Percentiles rank a stretch among this genome's conserved stretches.
Evolutionary conservation across 345 rosid species (phyloP).

Genomic region (Lepidium didymum): DNA sequence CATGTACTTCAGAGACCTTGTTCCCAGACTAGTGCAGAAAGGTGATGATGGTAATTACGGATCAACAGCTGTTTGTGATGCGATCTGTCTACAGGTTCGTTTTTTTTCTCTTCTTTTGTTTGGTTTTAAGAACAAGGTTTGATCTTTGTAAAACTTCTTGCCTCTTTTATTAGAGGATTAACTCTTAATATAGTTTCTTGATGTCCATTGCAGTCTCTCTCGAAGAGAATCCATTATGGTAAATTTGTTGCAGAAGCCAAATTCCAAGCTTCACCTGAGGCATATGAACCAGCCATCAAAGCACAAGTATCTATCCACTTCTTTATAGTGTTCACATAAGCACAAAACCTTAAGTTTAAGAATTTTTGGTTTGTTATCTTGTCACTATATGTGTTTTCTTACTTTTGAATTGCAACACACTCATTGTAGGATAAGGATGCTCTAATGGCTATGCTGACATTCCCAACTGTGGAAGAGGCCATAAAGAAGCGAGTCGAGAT

Average conservation of each 20-base stretch:
- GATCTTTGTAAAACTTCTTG: background rate
- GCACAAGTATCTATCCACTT: conserved; percentile 37
- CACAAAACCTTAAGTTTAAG: background rate
- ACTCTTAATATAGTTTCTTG: background rate
- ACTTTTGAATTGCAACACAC: background rate
- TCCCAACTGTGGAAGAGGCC: conserved; percentile 46
- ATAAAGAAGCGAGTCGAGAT: conserved; percentile 59
- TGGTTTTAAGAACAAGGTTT: background rate
- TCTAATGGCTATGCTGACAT: conserved; percentile 55
- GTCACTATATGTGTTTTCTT: background rate
- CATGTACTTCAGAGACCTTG: conserved; percentile 74
- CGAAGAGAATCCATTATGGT: conserved; percentile 93
- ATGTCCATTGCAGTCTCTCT: conserved; percentile 51
- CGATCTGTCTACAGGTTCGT: conserved; percentile 73
- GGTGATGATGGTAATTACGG: conserved; percentile 95
- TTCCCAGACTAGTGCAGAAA: conserved; percentile 67
- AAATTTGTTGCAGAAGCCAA: conserved; percentile 94
- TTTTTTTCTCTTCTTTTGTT: background rate
- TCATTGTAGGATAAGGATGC: conserved; percentile 39
- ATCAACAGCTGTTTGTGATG: conserved; percentile 90
- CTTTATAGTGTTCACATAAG: background rate
- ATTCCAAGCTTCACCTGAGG: conserved; percentile 62
- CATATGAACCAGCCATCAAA: conserved; percentile 52
- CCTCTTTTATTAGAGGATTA: background rate
- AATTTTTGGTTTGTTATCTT: background rate